Evolutionary conservation across 176 grass and related monocot genomes (phyloP).

Genomic region (Bothriochloa decipiens): DNA sequence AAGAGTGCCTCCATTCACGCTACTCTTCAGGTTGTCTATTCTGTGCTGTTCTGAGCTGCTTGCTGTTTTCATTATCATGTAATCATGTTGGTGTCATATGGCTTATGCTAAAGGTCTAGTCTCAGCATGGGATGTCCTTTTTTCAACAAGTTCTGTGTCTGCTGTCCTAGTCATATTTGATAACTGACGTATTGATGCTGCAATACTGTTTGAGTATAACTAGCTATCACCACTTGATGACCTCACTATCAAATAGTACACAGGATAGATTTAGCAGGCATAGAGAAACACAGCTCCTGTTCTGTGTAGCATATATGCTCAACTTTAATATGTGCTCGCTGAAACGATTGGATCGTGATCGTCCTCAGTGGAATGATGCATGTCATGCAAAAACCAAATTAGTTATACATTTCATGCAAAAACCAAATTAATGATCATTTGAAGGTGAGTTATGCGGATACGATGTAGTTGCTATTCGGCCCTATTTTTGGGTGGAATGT

Average conservation of each 20-base stretch:
- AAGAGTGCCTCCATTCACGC: conserved; percentile 70
- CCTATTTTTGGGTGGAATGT: background rate
- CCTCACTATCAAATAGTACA: background rate
- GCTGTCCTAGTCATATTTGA: background rate
- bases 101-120: background rate
- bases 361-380: conserved; percentile 9
- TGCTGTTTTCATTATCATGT: background rate
- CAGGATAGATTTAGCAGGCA: background rate
- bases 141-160: background rate
- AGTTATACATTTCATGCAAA: background rate
- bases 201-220: background rate
- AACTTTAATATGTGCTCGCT: background rate
- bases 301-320: background rate
- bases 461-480: background rate
- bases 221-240: background rate
- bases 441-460: background rate
- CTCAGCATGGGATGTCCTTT: background rate
- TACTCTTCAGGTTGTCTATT: conserved; percentile 52
- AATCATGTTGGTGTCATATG: background rate
- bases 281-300: background rate
- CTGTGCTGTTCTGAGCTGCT: conserved; percentile 13
- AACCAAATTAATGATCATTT: conserved; percentile 7
- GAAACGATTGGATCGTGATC: background rate
- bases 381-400: conserved; percentile 2
- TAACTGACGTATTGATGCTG: background rate